phyloP scores from a whole-genome alignment of 2,329 filamentous ascomycete species.

The Daldinia sp. region DNA sequence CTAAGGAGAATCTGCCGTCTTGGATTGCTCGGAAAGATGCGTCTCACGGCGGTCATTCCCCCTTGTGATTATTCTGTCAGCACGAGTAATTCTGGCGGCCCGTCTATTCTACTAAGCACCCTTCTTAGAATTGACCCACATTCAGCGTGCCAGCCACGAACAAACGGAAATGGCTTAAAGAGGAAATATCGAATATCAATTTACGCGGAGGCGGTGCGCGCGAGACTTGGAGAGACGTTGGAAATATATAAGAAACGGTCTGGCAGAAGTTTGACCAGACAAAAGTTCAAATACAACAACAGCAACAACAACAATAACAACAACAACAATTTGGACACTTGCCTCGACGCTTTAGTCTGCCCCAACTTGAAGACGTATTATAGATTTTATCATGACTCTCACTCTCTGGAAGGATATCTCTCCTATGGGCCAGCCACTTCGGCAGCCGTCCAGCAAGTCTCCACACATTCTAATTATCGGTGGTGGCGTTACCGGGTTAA shows the following conservation, averaged over 20 bases:
- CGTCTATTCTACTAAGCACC: slow-evolving; percentile 8
- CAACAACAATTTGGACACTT: no score
- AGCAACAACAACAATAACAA: no score
- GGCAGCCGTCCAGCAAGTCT: slow-evolving; percentile 40
- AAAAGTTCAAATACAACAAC: no score
- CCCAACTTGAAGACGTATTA: no score
- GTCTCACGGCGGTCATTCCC: neutral
- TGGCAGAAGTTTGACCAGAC: neutral
- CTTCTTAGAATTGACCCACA: neutral
- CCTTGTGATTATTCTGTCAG: slow-evolving; percentile 27
- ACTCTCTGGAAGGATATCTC: slow-evolving; percentile 47
- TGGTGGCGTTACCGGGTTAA: slow-evolving; percentile 46
- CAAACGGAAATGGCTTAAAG: no score
- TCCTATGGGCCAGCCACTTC: slow-evolving; percentile 42
- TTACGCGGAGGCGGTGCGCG: neutral
- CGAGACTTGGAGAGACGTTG: neutral
- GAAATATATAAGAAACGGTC: neutral
- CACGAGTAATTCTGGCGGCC: slow-evolving; percentile 19
- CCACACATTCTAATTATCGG: slow-evolving; percentile 46
- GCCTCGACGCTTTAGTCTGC: no score
- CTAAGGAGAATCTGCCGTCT: neutral
- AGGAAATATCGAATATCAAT: neutral
- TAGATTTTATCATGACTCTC: no score
- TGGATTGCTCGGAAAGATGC: neutral
- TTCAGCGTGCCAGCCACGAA: no score